Percentiles rank a stretch among this genome's conserved stretches.
These are phyloP conservation scores for Colletotrichum tropicale DNA, from an alignment of 2,329 filamentous ascomycete genomes.

Conservation along the genomic window DNA sequence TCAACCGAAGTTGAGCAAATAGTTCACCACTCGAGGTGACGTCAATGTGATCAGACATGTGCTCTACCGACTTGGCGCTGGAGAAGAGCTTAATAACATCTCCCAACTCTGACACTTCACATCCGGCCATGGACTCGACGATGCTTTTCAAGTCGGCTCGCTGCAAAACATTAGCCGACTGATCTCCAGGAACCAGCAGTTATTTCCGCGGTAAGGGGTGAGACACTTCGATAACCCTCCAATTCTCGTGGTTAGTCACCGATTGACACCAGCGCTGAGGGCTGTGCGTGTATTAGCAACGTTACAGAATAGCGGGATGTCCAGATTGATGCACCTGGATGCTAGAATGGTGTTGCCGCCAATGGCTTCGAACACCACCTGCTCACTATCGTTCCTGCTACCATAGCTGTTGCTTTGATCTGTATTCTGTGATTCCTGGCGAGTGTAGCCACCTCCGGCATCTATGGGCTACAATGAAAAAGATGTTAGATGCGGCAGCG, in stretches of 20 bases:
- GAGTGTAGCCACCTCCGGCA: background rate
- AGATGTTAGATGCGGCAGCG: background rate
- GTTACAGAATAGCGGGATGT: no score
- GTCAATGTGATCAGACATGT: background rate
- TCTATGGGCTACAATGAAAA: background rate
- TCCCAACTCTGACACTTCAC: background rate
- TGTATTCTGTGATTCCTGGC: background rate
- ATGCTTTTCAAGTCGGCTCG: background rate
- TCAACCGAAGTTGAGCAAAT: background rate
- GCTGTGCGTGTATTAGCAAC: background rate
- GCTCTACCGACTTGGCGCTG: background rate
- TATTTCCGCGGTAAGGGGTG: background rate
- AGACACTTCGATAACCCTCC: slow-evolving; percentile 5
- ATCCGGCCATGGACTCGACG: background rate
- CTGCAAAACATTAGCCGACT: background rate
- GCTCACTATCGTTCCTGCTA: background rate
- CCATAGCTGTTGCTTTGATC: background rate
- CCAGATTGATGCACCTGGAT: background rate
- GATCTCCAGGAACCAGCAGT: background rate
- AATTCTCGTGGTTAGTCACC: background rate
- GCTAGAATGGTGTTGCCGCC: slow-evolving; percentile 9
- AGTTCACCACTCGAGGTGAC: background rate
- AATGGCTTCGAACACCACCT: background rate
- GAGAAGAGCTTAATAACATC: background rate
- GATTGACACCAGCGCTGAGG: background rate